phyloP scores from a whole-genome alignment of 805 yeast genomes.

The Candida cerambycidarum region DNA sequence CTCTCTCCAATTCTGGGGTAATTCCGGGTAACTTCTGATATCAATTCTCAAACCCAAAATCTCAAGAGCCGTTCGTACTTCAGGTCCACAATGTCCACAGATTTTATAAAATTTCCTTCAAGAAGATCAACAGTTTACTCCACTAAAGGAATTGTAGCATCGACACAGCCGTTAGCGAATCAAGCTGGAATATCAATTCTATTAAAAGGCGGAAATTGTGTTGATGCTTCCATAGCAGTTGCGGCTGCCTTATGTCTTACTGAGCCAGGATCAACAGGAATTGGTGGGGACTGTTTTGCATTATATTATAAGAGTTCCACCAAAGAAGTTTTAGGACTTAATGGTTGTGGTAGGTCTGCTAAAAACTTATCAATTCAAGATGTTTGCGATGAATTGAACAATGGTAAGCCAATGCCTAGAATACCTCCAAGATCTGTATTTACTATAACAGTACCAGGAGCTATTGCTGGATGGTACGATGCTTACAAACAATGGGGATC shows the following conservation, averaged over 20 bases:
- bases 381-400: conserved; percentile 37
- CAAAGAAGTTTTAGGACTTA: conserved; percentile 60
- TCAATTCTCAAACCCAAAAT: background rate
- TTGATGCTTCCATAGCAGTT: conserved; percentile 63
- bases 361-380: conserved; percentile 46
- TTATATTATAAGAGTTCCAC: conserved; percentile 52
- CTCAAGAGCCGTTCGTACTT: background rate
- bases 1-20: background rate
- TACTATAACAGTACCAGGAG: conserved; percentile 74
- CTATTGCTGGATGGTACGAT: conserved; percentile 78
- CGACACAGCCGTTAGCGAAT: conserved; percentile 75
- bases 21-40: background rate
- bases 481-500: conserved; percentile 71
- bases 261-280: conserved; percentile 63
- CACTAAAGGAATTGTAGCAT: conserved; percentile 67
- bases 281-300: conserved; percentile 69
- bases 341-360: conserved; percentile 77
- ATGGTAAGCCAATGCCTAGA: conserved; percentile 47
- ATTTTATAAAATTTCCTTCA: conserved; percentile 42
- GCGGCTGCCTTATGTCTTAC: conserved; percentile 55
- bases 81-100: conserved; percentile 16
- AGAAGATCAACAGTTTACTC: conserved; percentile 76
- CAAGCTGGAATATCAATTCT: conserved; percentile 70
- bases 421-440: conserved; percentile 54
- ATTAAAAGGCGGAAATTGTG: conserved; percentile 71